These are phyloP conservation scores for Trypanosoma cruzi DNA, from an alignment of 208 protist genomes.

Conservation along the genomic window DNA sequence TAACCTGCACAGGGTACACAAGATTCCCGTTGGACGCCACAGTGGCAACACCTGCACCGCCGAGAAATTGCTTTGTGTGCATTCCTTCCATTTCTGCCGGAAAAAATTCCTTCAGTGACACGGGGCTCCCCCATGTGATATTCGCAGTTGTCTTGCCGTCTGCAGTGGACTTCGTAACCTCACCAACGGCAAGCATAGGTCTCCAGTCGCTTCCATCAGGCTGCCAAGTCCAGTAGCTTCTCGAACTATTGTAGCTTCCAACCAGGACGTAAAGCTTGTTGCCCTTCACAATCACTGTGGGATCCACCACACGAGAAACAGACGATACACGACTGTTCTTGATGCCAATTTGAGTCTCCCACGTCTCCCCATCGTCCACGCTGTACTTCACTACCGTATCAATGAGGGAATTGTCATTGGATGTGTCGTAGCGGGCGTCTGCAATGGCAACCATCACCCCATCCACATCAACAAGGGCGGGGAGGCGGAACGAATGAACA, in stretches of 20 bases:
- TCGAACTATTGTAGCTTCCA: slow-evolving; percentile 8
- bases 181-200: slow-evolving; percentile 8
- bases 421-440: slow-evolving; percentile 4
- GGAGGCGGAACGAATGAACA: slow-evolving; percentile 18
- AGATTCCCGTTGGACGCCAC: too few relatives aligned
- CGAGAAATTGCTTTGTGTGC: slow-evolving; percentile 11
- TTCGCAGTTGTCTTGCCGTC: neutral
- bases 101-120: neutral
- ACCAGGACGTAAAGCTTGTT: slow-evolving; percentile 18
- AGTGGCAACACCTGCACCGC: too few relatives aligned
- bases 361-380: slow-evolving; percentile 9
- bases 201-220: slow-evolving; percentile 11
- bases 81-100: neutral
- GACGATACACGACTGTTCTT: slow-evolving; percentile 8
- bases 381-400: slow-evolving; percentile 12
- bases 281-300: slow-evolving; percentile 22
- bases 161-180: neutral
- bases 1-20: too few relatives aligned
- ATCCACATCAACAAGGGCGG: slow-evolving; percentile 13
- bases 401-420: slow-evolving; percentile 16
- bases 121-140: slow-evolving; percentile 10
- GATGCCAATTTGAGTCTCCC: slow-evolving; percentile 20
- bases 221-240: slow-evolving; percentile 2
- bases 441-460: slow-evolving; percentile 15
- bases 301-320: slow-evolving; percentile 15